phyloP scores from a whole-genome alignment of 2,329 filamentous ascomycete species.

The Penicillium sp. region DNA sequence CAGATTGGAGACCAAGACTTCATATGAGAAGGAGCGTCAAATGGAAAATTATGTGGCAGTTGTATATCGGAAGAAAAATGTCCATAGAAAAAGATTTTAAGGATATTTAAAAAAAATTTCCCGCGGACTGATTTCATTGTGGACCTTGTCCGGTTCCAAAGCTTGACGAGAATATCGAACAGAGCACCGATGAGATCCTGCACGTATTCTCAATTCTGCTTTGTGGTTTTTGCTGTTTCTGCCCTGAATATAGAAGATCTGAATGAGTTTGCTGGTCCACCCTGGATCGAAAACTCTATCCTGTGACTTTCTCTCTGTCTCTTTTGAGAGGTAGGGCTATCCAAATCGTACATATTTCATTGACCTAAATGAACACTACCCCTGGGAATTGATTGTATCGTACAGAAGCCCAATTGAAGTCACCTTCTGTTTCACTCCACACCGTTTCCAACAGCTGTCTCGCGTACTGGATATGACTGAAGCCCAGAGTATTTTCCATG shows the following conservation, averaged over 20 bases:
- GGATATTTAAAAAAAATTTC: too few species aligned
- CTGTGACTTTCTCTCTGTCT: too few species aligned
- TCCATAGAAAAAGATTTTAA: too few species aligned
- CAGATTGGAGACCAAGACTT: too few species aligned
- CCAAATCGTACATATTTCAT: neutral
- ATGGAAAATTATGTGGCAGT: too few species aligned
- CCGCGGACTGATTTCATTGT: too few species aligned
- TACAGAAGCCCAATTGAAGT: constrained; percentile 32
- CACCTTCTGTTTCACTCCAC: constrained; percentile 28
- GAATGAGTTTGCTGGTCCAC: neutral
- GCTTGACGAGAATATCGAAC: too few species aligned
- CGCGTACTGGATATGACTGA: constrained; percentile 44
- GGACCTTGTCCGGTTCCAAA: too few species aligned
- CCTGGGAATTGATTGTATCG: constrained; percentile 28
- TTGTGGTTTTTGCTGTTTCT: neutral
- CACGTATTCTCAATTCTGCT: too few species aligned
- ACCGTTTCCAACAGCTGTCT: constrained; percentile 42
- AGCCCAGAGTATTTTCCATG: constrained; percentile 47
- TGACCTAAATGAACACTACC: constrained; percentile 25
- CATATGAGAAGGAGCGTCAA: too few species aligned
- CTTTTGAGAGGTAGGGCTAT: neutral
- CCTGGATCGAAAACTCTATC: neutral
- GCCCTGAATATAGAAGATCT: neutral
- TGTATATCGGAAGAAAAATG: too few species aligned
- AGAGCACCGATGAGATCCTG: too few species aligned